A percentile compares a stretch with the other conserved stretches of the same genome.
Conservation (phyloP, 768 basidiomycete genomes). For the Pleurotus giganteus region DNA sequence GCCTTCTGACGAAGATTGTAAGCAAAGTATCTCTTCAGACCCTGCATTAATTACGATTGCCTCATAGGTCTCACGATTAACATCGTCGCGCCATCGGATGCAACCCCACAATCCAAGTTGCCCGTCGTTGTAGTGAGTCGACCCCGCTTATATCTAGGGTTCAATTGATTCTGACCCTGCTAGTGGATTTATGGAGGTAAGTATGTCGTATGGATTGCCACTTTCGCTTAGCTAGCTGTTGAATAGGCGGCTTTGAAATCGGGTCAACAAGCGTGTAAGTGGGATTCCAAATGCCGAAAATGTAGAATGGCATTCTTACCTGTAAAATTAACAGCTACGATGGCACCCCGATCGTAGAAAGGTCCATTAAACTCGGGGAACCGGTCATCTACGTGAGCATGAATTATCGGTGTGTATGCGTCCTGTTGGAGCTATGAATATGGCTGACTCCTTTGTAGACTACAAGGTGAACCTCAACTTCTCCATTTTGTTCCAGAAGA, state of each 20-base stretch:
- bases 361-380: constrained; percentile 21
- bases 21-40: constrained; percentile 13
- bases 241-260: constrained; percentile 5
- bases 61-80: constrained; percentile 51
- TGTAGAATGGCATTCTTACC: too few species aligned
- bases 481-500: too few species aligned
- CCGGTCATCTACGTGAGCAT: constrained; percentile 28
- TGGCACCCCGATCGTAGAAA: constrained; percentile 22
- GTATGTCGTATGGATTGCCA: constrained; percentile 9
- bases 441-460: not conserved
- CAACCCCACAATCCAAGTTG: constrained; percentile 38
- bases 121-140: constrained; percentile 52
- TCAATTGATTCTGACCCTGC: not conserved
- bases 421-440: too few species aligned
- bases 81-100: constrained; percentile 42
- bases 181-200: constrained; percentile 55
- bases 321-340: constrained; percentile 6
- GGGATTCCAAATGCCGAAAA: not conserved
- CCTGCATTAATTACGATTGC: not conserved
- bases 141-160: not conserved
- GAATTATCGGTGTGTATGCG: constrained; percentile 17
- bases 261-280: not conserved
- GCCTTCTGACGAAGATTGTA: constrained; percentile 47
- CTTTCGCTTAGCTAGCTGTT: not conserved
- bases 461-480: not conserved